Evolutionary conservation across 768 basidiomycete genomes (phyloP), one percentile per base, ranked within the genome.

Genomic region (Peribolospora kevripleyi): DNA sequence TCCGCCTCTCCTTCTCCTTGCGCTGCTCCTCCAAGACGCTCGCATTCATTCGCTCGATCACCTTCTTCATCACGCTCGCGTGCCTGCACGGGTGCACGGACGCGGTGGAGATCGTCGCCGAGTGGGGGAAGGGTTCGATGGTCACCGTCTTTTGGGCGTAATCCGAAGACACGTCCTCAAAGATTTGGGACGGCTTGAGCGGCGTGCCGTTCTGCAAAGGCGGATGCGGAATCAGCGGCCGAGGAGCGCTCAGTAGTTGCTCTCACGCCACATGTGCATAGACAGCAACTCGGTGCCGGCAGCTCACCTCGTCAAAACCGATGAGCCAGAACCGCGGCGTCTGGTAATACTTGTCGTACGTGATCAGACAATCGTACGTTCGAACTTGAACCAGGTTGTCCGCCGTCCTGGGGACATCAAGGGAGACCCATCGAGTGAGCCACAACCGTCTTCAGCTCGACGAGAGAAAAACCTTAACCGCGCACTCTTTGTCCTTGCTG

Each of bases 291-390:
- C 25, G 25, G 25, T 25, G 25, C 25, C 25, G 25, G 25, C 25
- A n/a, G 58, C 70, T 55, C 59, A 84, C 87, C 77, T 97, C 93
- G 65, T 95, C 90, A 65, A 95, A 95, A 14, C 93, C 93, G 60
- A 90, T 77, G 57, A 98, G 70, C 93, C 93, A 98, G 66, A 95
- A 82, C 61, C 91, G 78, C 36, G 93, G 93, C 9, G 90, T 95
- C 68, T 97, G 93, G 69, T 98, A 97, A 69, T 90, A 91, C 72
- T 97, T 98, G 76, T 98, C 93, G 68, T 97, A 98, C 50, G 85
- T 86, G 72, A 98, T 97, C 82, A 93, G 85, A 64, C 95, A 90
- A 67, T 98, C 93, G 72, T 98, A 98, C 8, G 91, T 98, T 64
- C 93, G 78, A 46, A 97, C 86, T 74, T 90, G 85, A 46, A 97